Base-by-base conservation (phyloP, 208 protist species). In the Porcisia hertigi region DNA sequence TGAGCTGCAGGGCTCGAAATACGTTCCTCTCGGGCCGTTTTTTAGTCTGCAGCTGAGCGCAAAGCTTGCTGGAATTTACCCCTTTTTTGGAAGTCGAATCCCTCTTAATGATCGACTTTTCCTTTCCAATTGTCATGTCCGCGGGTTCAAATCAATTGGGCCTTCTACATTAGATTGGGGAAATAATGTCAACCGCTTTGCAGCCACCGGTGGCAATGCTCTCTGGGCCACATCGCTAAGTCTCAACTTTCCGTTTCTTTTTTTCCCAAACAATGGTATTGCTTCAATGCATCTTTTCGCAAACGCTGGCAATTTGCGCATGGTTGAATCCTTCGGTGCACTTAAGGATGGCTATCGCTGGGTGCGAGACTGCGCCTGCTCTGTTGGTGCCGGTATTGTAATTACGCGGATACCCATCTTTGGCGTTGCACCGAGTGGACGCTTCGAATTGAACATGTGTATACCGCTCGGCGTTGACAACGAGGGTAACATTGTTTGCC, bases 81-180 rank as follows among this genome's bases (percentile, higher is more conserved):
- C 93, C 6, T 91, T 92, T 75, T 72, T 83, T 16, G 67, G 73
- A 18, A 54, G 80, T 34, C 82, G 89, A 34, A 88, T 94, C 63
- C 93, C 91, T 25, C 77, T 95, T 14, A 94, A 94, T 76, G 93
- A 97, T 60, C 83, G 93, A n/a, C 85, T 97, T 4, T 97, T 97
- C 71, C 75, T 97, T 14, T 94, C 89, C 0, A 85, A 80, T 57
- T 89, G 82, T 58, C 93, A 97, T 75, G 85, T 97, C 34, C 85
- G 93, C 14, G 90, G 90, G 3, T 95, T 89, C 76, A 92, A 92
- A 65, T 92, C 87, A 20, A 71, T 97, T 8, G 93, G 93, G 9
- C 93, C 90, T 36, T 94, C 88, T 23, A 95, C 86, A n/a, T 39
- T 93, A 18, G 93, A 94, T 59, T 66, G 45, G 66, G 82, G 76